Evolutionary conservation across 1,284 basidiomycete species (phyloP).

Genomic region (Ustilago cynodontis): DNA sequence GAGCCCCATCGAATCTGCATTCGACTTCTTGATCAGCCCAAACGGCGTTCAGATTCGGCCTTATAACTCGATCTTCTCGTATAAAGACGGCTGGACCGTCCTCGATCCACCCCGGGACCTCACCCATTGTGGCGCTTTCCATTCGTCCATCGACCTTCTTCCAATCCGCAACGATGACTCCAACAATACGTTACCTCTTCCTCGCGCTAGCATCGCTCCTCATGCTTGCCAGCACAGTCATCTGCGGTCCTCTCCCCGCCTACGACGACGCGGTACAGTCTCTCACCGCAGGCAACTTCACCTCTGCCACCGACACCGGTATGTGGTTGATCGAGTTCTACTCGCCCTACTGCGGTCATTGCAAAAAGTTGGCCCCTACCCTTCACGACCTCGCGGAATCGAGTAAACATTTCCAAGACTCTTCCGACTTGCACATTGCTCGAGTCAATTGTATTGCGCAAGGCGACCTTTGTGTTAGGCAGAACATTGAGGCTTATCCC

Average conservation of each 20-base stretch:
- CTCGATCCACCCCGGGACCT: background rate
- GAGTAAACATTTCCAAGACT: conserved; percentile 42
- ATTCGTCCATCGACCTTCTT: no score
- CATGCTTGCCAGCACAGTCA: background rate
- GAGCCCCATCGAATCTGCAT: background rate
- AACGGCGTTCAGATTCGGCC: no score
- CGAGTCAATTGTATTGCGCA: conserved; percentile 65
- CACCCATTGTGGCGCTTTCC: background rate
- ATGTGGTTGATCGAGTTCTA: conserved; percentile 65
- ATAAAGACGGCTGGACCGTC: conserved; percentile 6
- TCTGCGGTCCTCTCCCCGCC: conserved; percentile 22
- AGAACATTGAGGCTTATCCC: conserved; percentile 55
- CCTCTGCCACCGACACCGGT: conserved; percentile 25
- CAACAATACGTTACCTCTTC: conserved; percentile 14
- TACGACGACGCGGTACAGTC: conserved; percentile 25
- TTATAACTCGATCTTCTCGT: no score
- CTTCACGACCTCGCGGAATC: conserved; percentile 78
- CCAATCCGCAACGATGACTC: conserved; percentile 6
- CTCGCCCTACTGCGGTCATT: conserved; percentile 82
- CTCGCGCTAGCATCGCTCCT: conserved; percentile 9
- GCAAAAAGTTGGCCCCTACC: conserved; percentile 81
- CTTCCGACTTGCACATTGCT: conserved; percentile 60
- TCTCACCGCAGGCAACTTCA: conserved; percentile 41
- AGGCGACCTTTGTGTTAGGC: conserved; percentile 54
- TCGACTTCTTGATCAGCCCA: no score